phyloP scores from a whole-genome alignment of 345 rosid species.

The Murraya paniculata region DNA sequence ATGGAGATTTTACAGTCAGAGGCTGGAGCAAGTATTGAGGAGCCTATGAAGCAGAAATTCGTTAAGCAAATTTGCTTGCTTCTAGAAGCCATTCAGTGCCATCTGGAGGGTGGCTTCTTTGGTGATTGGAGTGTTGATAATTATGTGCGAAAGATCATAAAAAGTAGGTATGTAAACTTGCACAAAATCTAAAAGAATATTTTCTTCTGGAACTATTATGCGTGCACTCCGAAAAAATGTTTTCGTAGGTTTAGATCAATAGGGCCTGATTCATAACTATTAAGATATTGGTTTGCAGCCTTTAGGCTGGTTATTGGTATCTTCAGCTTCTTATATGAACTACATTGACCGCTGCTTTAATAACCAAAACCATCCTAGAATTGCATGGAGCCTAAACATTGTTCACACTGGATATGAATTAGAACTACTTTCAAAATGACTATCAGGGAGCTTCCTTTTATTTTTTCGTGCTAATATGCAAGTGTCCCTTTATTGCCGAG shows the following conservation, averaged over 20 bases:
- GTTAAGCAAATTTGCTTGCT: slow-evolving; percentile 75
- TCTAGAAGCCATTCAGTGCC: slow-evolving; percentile 73
- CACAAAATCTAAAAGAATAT: background rate
- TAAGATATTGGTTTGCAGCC: background rate
- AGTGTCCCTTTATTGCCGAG: background rate
- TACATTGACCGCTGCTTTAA: background rate
- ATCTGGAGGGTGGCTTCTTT: slow-evolving; percentile 83
- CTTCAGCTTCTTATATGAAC: background rate
- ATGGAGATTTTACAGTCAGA: slow-evolving; percentile 87
- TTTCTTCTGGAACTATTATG: background rate
- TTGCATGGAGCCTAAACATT: background rate
- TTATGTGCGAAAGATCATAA: slow-evolving; percentile 71
- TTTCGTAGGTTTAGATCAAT: background rate
- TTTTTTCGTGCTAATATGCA: background rate
- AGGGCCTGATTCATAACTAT: background rate
- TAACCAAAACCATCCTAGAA: background rate
- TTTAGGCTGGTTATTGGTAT: background rate
- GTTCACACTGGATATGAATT: background rate
- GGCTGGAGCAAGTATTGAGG: slow-evolving; percentile 45
- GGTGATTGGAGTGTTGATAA: slow-evolving; percentile 90
- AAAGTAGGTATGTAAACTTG: slow-evolving; percentile 47
- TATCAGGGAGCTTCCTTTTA: background rate
- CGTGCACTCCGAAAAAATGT: background rate
- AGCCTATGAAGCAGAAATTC: slow-evolving; percentile 60
- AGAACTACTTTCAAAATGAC: background rate